Evolutionary conservation across 2,329 filamentous ascomycete species (phyloP).

Genomic region (Cercospora sesami): DNA sequence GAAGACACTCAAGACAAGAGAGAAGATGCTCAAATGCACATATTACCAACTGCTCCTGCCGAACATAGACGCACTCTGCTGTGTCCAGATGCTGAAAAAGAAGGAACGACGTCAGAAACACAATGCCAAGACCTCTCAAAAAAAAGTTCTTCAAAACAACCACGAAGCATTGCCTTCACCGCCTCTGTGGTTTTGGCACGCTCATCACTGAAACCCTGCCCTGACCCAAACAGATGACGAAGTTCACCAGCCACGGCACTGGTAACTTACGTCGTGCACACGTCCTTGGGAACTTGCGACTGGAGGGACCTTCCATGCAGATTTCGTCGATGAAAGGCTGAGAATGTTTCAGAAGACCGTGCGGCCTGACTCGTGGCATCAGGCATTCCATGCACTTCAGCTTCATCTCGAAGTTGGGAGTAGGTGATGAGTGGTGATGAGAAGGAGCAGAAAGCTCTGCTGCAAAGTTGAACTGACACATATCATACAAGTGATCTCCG

Average conservation of each 20-base stretch:
- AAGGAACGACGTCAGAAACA: background rate
- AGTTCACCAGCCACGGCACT: background rate
- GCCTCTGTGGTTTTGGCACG: background rate
- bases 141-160: background rate
- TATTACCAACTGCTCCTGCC: background rate
- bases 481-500: background rate
- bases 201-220: background rate
- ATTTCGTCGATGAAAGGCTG: background rate
- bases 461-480: background rate
- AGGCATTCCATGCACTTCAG: background rate
- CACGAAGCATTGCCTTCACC: background rate
- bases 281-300: background rate
- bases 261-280: background rate
- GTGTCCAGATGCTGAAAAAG: background rate
- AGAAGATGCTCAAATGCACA: background rate
- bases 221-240: background rate
- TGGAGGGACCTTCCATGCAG: background rate
- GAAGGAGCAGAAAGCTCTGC: background rate
- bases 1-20: background rate
- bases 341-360: background rate
- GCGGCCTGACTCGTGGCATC: background rate
- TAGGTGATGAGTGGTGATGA: background rate
- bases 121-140: background rate
- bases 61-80: background rate
- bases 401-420: background rate